Conservation (phyloP, 805 yeast genomes). For the Saturnispora bothae region DNA sequence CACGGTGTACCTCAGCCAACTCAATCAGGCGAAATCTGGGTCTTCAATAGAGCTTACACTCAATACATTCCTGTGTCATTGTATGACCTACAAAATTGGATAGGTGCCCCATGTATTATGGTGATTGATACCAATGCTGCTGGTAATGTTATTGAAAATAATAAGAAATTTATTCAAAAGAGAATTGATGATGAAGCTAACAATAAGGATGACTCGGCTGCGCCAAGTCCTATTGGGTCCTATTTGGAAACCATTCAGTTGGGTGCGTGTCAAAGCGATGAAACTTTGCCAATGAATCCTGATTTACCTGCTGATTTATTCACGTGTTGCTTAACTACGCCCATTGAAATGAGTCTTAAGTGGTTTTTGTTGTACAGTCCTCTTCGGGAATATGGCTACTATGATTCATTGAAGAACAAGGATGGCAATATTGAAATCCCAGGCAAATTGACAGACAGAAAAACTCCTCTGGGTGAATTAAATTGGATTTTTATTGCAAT, state of each 20-base stretch:
- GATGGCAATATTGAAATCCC: constrained; percentile 64
- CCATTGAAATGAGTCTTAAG: constrained; percentile 85
- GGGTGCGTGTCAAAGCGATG: constrained; percentile 86
- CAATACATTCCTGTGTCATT: constrained; percentile 94
- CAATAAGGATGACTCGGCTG: constrained; percentile 36
- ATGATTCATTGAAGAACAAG: constrained; percentile 36
- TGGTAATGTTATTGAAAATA: constrained; percentile 83
- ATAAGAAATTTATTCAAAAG: constrained; percentile 81
- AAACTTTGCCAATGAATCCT: constrained; percentile 83
- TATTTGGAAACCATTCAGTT: constrained; percentile 84
- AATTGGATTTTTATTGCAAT: constrained; percentile 98
- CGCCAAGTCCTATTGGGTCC: constrained; percentile 54
- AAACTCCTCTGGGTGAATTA: constrained; percentile 92
- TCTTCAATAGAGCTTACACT: constrained; percentile 91
- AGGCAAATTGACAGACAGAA: constrained; percentile 81
- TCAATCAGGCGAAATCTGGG: constrained; percentile 95
- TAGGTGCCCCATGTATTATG: constrained; percentile 94
- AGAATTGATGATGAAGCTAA: constrained; percentile 80
- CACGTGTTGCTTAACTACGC: constrained; percentile 91
- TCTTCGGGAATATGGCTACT: constrained; percentile 39
- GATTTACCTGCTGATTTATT: constrained; percentile 92
- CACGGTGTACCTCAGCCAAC: constrained; percentile 99
- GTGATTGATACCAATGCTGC: constrained; percentile 94
- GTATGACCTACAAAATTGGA: constrained; percentile 93
- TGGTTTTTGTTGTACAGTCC: constrained; percentile 87